Conservation (phyloP, 768 basidiomycete genomes). For the Tulasnella calospora region DNA sequence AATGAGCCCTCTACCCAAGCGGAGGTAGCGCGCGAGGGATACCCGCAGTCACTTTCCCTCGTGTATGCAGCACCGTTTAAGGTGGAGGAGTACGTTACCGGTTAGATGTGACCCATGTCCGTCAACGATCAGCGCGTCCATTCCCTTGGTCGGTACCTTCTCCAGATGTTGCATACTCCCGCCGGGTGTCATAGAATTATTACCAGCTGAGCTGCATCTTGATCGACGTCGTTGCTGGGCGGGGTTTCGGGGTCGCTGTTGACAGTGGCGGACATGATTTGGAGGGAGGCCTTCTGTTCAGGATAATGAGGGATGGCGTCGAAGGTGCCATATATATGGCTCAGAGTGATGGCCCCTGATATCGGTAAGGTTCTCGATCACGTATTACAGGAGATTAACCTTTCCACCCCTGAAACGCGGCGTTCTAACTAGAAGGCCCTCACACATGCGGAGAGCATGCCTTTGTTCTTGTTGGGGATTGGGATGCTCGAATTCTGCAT, state of each 20-base stretch:
- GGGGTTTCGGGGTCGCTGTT: constrained; percentile 11
- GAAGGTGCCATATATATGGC: neutral
- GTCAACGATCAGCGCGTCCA: constrained; percentile 33
- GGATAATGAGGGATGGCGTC: neutral
- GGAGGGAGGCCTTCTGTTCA: neutral
- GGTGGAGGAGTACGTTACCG: constrained; percentile 63
- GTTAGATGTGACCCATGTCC: constrained; percentile 33
- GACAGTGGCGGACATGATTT: neutral
- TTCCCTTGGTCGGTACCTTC: constrained; percentile 33
- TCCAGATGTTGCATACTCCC: constrained; percentile 1
- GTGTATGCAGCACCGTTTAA: constrained; percentile 38
- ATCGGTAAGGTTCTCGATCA: neutral
- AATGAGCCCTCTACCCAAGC: constrained; percentile 29
- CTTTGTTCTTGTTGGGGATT: neutral
- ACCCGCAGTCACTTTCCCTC: constrained; percentile 83
- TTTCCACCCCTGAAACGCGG: neutral
- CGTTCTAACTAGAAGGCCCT: neutral
- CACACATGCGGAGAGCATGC: neutral
- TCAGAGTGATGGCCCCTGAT: neutral
- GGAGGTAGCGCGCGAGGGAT: constrained; percentile 46
- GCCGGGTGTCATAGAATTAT: constrained; percentile 33
- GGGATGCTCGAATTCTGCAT: neutral
- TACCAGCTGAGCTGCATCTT: constrained; percentile 57
- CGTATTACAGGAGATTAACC: neutral
- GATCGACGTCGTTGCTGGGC: constrained; percentile 35